Base-by-base conservation (phyloP, 768 basidiomycete species). In the Termitomyces sp. region DNA sequence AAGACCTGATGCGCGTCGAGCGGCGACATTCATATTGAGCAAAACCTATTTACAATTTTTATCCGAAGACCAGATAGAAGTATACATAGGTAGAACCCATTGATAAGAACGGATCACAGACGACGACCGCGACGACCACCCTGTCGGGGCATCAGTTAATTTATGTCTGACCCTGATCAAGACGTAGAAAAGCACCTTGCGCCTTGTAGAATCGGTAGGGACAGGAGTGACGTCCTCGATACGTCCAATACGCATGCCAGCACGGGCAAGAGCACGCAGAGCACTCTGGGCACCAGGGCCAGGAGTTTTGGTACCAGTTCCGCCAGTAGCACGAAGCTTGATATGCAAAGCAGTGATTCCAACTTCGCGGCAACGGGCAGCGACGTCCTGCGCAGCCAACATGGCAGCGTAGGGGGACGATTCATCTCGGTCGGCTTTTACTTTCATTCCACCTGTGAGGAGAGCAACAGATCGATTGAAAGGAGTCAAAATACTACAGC, bases 351-450 rank as follows among this genome's bases (percentile, higher is more conserved):
- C 96, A 63, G 92, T 98, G 76, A 99, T 89, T 55, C 97, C 97
- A 65, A 98, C 92, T 78, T 98, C 97, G 70, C 91, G 91, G 89
- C 97, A 99, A 64, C 95, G 92, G 52, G 80, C 72, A 57, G 96
- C 96, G 64, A 94, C 94, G 66, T 98, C 96, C 79, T 98, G 96
- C 43, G 96, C 94, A 54, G 96, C 96, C 72, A 98, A 80, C 95
- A 97, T 96, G 71, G 95, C 94, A 51, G 94, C 93, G 70, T 97
- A 92, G 17, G 91, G 92, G 23, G 95, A 98, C 42, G 94, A 98
- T 78, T 99, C 97, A 78, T 99, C 97, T 76, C 97, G 90, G 76
- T 99, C 97, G 12, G 96, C 97, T 81, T 98, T 99, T 77, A 99
- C 97, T 81, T 98, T 98, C 97, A 98, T 98, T 59, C 97, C 97